These are phyloP conservation scores for Candida argentea DNA, from an alignment of 805 yeast species.

Conservation along the genomic window DNA sequence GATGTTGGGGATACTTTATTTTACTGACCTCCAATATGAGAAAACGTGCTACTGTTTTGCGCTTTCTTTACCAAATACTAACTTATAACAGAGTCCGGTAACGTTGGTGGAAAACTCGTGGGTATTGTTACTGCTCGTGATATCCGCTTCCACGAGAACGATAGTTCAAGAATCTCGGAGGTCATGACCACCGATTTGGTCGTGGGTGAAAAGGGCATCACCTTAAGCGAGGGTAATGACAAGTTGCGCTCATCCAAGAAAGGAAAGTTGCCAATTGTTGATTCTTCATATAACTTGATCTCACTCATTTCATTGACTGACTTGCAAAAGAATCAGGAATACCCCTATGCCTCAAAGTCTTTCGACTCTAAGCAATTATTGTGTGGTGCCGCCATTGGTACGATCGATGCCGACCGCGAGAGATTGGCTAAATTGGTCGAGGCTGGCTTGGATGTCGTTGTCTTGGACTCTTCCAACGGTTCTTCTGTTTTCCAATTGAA, in stretches of 20 bases:
- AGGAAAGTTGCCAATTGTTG: constrained; percentile 95
- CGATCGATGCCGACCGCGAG: constrained; percentile 77
- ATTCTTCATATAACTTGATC: constrained; percentile 61
- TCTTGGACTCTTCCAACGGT: constrained; percentile 95
- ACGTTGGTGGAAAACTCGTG: constrained; percentile 76
- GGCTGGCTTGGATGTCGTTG: constrained; percentile 95
- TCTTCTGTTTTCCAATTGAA: constrained; percentile 91
- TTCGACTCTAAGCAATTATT: constrained; percentile 87
- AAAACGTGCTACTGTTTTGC: neutral
- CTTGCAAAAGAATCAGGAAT: constrained; percentile 88
- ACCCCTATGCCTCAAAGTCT: constrained; percentile 92
- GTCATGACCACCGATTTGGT: constrained; percentile 87
- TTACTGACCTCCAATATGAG: constrained; percentile 4
- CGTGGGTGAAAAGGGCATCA: constrained; percentile 76
- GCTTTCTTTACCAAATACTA: constrained; percentile 14
- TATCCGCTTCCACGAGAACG: constrained; percentile 84
- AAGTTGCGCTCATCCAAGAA: constrained; percentile 87
- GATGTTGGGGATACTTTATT: constrained; percentile 79
- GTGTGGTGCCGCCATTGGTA: constrained; percentile 98
- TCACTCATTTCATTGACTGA: constrained; percentile 92
- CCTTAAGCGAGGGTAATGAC: constrained; percentile 78
- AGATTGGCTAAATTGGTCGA: constrained; percentile 79
- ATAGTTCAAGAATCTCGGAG: constrained; percentile 49
- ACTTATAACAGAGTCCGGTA: constrained; percentile 60
- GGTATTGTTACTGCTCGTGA: constrained; percentile 98